Evolutionary conservation across 345 rosid genomes (phyloP).

Genomic region (Euphorbia lathyris): DNA sequence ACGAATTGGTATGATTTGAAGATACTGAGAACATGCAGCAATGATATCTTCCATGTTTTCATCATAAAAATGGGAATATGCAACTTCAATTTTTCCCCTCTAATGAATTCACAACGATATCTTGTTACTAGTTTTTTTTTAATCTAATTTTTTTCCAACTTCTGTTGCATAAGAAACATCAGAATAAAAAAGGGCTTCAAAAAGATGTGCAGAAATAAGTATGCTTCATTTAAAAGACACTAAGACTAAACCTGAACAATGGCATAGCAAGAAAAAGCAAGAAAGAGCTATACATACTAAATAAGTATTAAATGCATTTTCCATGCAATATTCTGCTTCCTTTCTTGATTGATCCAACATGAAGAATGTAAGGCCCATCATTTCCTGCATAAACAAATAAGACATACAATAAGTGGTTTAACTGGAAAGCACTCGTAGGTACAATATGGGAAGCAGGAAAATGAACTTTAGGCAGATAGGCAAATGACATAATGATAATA

Average conservation of each 20-base stretch:
- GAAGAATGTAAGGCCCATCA: slow-evolving; percentile 91
- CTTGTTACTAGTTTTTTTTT: neutral
- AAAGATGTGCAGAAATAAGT: neutral
- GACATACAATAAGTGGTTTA: slow-evolving; percentile 12
- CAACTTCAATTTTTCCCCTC: neutral
- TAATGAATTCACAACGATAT: neutral
- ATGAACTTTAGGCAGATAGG: slow-evolving; percentile 3
- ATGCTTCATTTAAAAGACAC: neutral
- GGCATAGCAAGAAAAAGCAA: too few species aligned
- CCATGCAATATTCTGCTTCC: slow-evolving; percentile 97
- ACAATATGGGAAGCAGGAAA: neutral
- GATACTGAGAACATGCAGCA: neutral
- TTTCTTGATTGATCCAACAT: slow-evolving; percentile 93
- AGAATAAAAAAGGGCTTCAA: neutral
- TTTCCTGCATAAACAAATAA: slow-evolving; percentile 63
- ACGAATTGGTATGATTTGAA: neutral
- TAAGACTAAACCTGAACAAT: neutral
- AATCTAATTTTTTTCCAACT: neutral
- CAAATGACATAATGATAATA: neutral
- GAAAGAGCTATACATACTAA: slow-evolving; percentile 50
- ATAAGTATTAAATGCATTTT: slow-evolving; percentile 90
- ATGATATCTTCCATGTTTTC: neutral
- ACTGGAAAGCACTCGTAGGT: slow-evolving; percentile 1
- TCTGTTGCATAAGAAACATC: neutral
- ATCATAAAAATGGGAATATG: neutral